Conservation (phyloP, 2,329 filamentous ascomycete genomes). For the Niveomyces coronatus region DNA sequence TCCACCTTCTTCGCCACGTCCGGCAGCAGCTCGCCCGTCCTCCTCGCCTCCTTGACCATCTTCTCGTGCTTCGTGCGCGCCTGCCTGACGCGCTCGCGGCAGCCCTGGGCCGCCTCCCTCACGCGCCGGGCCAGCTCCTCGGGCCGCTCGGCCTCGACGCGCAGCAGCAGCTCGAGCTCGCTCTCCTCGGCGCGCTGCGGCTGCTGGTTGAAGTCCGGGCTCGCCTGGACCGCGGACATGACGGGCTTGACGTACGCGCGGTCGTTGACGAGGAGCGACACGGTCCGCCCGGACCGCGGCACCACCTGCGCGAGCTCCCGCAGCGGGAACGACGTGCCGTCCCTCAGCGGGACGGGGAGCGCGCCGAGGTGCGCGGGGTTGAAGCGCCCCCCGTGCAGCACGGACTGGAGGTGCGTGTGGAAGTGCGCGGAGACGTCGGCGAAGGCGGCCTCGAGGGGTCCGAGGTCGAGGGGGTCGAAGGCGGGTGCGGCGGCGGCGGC, state of each 20-base stretch:
- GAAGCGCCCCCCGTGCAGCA: conserved; percentile 39
- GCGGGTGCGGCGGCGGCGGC: conserved; percentile 11
- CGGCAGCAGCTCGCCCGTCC: conserved; percentile 30
- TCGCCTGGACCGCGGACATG: conserved; percentile 43
- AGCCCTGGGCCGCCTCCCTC: conserved; percentile 37
- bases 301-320: conserved; percentile 45
- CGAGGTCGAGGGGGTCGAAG: conserved; percentile 37
- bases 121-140: conserved; percentile 35
- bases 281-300: conserved; percentile 31
- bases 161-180: conserved; percentile 46
- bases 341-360: conserved; percentile 29
- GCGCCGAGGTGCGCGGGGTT: conserved; percentile 39
- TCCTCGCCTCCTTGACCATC: conserved; percentile 38
- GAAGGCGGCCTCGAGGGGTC: conserved; percentile 36
- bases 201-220: conserved; percentile 49
- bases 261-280: conserved; percentile 33
- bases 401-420: conserved; percentile 30
- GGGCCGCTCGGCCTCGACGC: conserved; percentile 40
- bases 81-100: conserved; percentile 39
- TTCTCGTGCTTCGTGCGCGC: conserved; percentile 38
- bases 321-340: conserved; percentile 31
- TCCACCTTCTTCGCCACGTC: conserved; percentile 41
- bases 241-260: conserved; percentile 40
- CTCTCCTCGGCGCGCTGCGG: conserved; percentile 48
- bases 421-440: conserved; percentile 31